Conservation (phyloP, 192 early-diverging fungal genomes). For the Rhizophagus clarus region DNA sequence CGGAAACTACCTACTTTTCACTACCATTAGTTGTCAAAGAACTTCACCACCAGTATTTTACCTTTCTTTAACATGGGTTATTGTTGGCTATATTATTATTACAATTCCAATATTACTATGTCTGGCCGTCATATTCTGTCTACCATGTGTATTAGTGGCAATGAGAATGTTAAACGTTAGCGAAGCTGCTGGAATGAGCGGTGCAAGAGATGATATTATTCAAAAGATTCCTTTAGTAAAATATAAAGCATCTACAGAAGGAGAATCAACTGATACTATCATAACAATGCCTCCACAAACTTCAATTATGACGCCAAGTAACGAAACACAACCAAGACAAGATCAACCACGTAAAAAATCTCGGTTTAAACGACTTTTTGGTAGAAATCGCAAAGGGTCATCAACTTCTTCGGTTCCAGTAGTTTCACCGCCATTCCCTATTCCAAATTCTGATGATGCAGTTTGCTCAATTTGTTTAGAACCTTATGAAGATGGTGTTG, state of each 20-base stretch:
- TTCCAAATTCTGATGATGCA: constrained; percentile 62
- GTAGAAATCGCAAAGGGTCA: not conserved
- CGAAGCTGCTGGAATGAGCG: constrained; percentile 59
- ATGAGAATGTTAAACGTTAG: constrained; percentile 58
- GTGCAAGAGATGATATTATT: constrained; percentile 70
- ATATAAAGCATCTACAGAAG: constrained; percentile 45
- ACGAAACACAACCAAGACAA: not conserved
- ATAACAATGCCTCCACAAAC: not conserved
- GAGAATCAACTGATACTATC: not conserved
- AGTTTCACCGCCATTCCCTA: constrained; percentile 44
- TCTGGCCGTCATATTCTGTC: constrained; percentile 63
- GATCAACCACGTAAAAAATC: constrained; percentile 18
- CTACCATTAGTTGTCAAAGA: constrained; percentile 41
- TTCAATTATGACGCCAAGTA: not conserved
- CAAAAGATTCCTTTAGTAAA: constrained; percentile 65
- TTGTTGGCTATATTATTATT: constrained; percentile 70
- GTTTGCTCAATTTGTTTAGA: constrained; percentile 80
- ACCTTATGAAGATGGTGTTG: constrained; percentile 77
- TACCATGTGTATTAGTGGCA: constrained; percentile 63
- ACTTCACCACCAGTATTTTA: constrained; percentile 64
- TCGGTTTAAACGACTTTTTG: constrained; percentile 6
- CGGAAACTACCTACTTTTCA: constrained; percentile 74
- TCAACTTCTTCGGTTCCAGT: not conserved
- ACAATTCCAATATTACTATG: constrained; percentile 61
- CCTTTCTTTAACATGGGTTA: constrained; percentile 61